A percentile compares a stretch with the other conserved stretches of the same genome.
phyloP scores from a whole-genome alignment of 352 stramenopile species.

The Phytophthora palmivora region DNA sequence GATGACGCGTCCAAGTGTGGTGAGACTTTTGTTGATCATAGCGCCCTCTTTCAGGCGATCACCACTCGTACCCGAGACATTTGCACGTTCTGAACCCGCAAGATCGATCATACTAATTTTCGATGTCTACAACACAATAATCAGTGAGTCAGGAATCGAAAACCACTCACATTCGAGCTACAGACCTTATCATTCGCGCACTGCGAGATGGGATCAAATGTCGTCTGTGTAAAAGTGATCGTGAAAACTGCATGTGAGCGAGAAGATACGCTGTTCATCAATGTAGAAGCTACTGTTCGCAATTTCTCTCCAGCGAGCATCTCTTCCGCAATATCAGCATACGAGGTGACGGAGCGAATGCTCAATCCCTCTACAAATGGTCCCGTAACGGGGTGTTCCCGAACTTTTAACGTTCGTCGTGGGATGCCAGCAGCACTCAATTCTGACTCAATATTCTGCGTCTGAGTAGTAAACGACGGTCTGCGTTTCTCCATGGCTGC shows the following conservation, averaged over 20 bases:
- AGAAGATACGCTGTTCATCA: slow-evolving; percentile 97
- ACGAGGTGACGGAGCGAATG: slow-evolving; percentile 69
- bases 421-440: not conserved
- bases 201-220: slow-evolving; percentile 65
- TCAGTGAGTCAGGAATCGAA: not conserved
- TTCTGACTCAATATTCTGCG: slow-evolving; percentile 14
- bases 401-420: slow-evolving; percentile 63
- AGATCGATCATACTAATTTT: slow-evolving; percentile 91
- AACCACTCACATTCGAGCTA: not conserved
- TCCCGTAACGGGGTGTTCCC: slow-evolving; percentile 84
- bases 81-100: slow-evolving; percentile 82
- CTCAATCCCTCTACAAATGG: slow-evolving; percentile 88
- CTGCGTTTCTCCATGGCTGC: slow-evolving; percentile 20
- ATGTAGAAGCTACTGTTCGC: slow-evolving; percentile 92
- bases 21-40: slow-evolving; percentile 94
- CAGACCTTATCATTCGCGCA: slow-evolving; percentile 71
- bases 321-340: slow-evolving; percentile 82
- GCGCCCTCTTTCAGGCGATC: slow-evolving; percentile 91
- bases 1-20: slow-evolving; percentile 90
- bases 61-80: slow-evolving; percentile 82
- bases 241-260: slow-evolving; percentile 98
- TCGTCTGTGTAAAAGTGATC: slow-evolving; percentile 91
- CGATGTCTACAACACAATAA: slow-evolving; percentile 54
- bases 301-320: slow-evolving; percentile 94
- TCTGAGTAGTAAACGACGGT: slow-evolving; percentile 39